Evolutionary conservation across 169 alveolate species (phyloP).

Genomic region (Besnoitia besnoiti): DNA sequence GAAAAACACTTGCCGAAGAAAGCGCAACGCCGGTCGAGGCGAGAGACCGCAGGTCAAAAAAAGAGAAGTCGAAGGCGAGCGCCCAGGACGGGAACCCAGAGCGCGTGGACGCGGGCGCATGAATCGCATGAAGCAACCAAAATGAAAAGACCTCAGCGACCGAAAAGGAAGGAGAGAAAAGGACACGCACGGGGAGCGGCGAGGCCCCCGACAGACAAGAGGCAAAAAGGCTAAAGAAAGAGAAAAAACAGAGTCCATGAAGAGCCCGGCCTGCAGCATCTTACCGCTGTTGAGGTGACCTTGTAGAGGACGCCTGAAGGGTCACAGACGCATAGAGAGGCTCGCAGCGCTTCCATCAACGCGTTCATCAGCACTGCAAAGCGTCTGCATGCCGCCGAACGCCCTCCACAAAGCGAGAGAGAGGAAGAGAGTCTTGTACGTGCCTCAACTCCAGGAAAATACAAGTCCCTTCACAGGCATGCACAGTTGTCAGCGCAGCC

Average conservation of each 20-base stretch:
- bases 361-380: no score
- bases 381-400: no score
- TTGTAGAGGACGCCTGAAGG: conserved; percentile 51
- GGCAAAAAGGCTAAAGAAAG: not conserved
- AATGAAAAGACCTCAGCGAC: no score
- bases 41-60: not conserved
- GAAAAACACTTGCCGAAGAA: no score
- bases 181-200: not conserved
- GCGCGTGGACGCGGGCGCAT: no score
- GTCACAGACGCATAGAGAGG: not conserved
- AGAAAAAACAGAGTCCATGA: not conserved
- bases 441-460: no score
- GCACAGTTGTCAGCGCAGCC: no score
- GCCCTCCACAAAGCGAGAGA: no score
- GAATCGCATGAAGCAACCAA: no score
- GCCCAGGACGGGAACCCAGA: no score
- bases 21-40: no score
- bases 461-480: no score
- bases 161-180: not conserved
- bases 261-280: not conserved
- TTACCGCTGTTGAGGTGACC: conserved; percentile 58
- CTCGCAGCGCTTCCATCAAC: not conserved
- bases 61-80: not conserved
- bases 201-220: not conserved
- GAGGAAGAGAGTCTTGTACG: not conserved